Evolutionary conservation across 140 eudicot genomes (phyloP).

Genomic region (Oenanthe javanica): DNA sequence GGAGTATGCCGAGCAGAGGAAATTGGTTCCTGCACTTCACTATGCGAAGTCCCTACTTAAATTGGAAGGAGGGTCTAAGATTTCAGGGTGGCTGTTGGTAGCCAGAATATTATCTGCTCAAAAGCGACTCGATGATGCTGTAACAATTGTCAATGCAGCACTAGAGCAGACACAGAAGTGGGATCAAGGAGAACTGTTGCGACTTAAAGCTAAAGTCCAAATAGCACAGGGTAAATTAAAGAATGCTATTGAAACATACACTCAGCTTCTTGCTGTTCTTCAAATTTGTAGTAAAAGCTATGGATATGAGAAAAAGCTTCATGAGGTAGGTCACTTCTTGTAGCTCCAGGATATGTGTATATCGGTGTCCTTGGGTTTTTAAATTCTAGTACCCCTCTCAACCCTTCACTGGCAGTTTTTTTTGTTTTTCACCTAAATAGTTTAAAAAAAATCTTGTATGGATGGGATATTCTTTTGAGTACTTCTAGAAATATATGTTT

Average conservation of each 20-base stretch:
- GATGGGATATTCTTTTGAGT: neutral
- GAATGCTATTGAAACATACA: constrained; percentile 63
- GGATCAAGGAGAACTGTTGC: constrained; percentile 70
- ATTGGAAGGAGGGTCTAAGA: constrained; percentile 61
- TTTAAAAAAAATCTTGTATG: neutral
- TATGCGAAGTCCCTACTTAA: constrained; percentile 42
- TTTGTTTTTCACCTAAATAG: neutral
- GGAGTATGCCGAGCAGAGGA: constrained; percentile 79
- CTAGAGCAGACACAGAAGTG: constrained; percentile 79
- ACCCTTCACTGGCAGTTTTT: neutral
- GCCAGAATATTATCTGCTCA: constrained; percentile 75
- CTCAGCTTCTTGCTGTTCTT: constrained; percentile 78
- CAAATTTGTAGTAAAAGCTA: constrained; percentile 69
- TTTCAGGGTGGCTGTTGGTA: constrained; percentile 57
- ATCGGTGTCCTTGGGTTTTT: neutral
- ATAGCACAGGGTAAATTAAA: constrained; percentile 63
- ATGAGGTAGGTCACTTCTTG: constrained; percentile 20
- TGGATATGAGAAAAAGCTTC: constrained; percentile 36
- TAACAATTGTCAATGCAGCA: constrained; percentile 58
- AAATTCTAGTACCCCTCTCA: neutral
- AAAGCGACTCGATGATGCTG: constrained; percentile 54
- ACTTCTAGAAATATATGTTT: neutral
- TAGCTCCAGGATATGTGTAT: neutral
- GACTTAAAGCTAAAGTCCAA: constrained; percentile 76
- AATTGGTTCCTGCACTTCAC: constrained; percentile 57